Evolutionary conservation across 2,329 filamentous ascomycete genomes (phyloP).

Genomic region (Berkeleyomyces rouxiae): DNA sequence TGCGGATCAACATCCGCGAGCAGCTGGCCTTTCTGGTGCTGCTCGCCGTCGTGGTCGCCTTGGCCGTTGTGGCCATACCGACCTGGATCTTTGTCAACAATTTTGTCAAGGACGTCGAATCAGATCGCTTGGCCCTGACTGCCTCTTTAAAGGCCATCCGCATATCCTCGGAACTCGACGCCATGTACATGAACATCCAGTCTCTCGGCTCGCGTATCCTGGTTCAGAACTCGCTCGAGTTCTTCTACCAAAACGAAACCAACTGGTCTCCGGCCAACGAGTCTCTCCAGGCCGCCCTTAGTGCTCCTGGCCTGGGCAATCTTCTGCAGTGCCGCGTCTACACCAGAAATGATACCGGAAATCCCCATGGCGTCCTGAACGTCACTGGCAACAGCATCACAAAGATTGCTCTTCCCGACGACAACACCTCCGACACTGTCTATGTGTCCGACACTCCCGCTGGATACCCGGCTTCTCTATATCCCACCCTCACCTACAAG

Average conservation of each 20-base stretch:
- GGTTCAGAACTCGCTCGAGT: constrained; percentile 35
- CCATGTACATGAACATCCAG: constrained; percentile 59
- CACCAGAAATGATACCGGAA: constrained; percentile 47
- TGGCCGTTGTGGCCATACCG: constrained; percentile 66
- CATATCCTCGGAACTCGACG: constrained; percentile 58
- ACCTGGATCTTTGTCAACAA: constrained; percentile 45
- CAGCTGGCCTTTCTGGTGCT: constrained; percentile 72
- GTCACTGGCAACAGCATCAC: constrained; percentile 36
- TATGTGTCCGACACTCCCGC: constrained; percentile 42
- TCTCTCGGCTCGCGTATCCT: constrained; percentile 53
- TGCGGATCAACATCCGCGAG: constrained; percentile 77
- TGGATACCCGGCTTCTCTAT: constrained; percentile 59
- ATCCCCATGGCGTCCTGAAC: constrained; percentile 41
- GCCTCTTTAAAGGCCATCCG: constrained; percentile 77
- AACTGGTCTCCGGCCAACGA: constrained; percentile 44
- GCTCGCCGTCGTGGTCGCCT: constrained; percentile 52
- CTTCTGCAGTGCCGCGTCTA: constrained; percentile 61
- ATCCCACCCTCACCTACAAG: constrained; percentile 60
- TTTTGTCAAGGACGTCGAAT: constrained; percentile 35
- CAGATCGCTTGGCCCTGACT: constrained; percentile 53
- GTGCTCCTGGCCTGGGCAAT: constrained; percentile 36
- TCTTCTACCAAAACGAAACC: constrained; percentile 39
- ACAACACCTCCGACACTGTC: constrained; percentile 39
- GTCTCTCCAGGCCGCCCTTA: constrained; percentile 59
- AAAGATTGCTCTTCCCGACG: constrained; percentile 43